Percentiles rank a stretch among this genome's conserved stretches.
These are phyloP conservation scores for Phytophthora citricola DNA, from an alignment of 352 stramenopile genomes.

Conservation along the genomic window DNA sequence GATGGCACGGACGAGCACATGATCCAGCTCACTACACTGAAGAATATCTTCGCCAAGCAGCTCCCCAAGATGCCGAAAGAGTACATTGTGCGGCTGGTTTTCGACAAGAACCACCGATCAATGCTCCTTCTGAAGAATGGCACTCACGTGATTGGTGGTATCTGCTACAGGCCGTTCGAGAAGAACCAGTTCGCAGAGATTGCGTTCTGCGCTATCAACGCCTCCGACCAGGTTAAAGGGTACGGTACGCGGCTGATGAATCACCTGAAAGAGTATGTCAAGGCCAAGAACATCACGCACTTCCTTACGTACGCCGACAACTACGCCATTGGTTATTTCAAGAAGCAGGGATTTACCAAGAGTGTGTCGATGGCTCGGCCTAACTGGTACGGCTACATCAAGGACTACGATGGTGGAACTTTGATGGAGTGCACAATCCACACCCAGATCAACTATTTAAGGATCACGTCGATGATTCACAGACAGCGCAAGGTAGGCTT, in stretches of 20 bases:
- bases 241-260: conserved; percentile 99
- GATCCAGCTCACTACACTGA: conserved; percentile 95
- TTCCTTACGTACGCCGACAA: conserved; percentile 99
- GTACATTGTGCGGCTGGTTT: conserved; percentile 99
- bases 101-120: conserved; percentile 96
- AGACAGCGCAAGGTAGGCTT: conserved; percentile 91
- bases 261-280: conserved; percentile 98
- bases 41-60: conserved; percentile 98
- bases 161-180: conserved; percentile 97
- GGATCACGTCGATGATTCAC: conserved; percentile 95
- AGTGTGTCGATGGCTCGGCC: conserved; percentile 83
- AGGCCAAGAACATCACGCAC: conserved; percentile 90
- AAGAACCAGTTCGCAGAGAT: conserved; percentile 99
- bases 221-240: conserved; percentile 95
- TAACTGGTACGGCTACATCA: conserved; percentile 99
- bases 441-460: conserved; percentile 97
- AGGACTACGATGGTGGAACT: conserved; percentile 99
- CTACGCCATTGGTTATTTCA: conserved; percentile 99
- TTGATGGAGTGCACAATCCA: conserved; percentile 99
- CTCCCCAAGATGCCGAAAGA: conserved; percentile 99
- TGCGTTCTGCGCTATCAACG: conserved; percentile 98
- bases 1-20: conserved; percentile 89
- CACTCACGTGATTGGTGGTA: conserved; percentile 96
- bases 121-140: conserved; percentile 94
- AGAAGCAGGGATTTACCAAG: conserved; percentile 96